Percentiles rank a stretch among this genome's conserved stretches.
These are phyloP conservation scores for Mikania micrantha DNA, from an alignment of 129 eudicot genomes.

Conservation along the genomic window DNA sequence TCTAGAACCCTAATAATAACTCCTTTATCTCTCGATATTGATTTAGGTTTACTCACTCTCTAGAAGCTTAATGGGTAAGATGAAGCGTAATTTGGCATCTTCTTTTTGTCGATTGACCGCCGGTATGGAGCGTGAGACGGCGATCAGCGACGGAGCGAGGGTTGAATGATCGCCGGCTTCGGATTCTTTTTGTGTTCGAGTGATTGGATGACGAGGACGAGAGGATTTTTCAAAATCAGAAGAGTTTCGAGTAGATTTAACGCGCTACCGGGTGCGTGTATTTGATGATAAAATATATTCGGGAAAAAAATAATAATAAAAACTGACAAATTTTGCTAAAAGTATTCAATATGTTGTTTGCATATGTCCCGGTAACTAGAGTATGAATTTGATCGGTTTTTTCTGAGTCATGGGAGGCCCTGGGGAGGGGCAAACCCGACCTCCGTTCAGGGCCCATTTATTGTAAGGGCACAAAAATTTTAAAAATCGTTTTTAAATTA, in stretches of 20 bases:
- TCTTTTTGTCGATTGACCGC: slow-evolving; percentile 8
- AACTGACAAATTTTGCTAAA: no score
- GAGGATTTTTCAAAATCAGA: slow-evolving; percentile 18
- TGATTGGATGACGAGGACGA: slow-evolving; percentile 16
- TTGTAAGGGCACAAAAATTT: no score
- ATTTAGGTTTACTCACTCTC: slow-evolving; percentile 15
- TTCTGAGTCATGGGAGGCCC: no score
- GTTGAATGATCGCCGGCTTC: slow-evolving; percentile 34
- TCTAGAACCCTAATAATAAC: slow-evolving; percentile 22
- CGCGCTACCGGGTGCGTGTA: slow-evolving; percentile 14
- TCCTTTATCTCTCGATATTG: not conserved
- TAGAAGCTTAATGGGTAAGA: not conserved
- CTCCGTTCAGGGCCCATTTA: no score
- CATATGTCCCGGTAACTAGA: no score
- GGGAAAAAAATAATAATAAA: no score
- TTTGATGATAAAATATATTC: not conserved
- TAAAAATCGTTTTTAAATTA: no score
- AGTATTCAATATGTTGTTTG: no score
- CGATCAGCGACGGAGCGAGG: slow-evolving; percentile 9
- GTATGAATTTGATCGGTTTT: no score
- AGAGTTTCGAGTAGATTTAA: not conserved
- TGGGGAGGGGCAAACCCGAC: no score
- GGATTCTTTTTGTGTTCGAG: slow-evolving; percentile 16
- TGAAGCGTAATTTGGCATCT: not conserved
- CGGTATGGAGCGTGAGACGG: slow-evolving; percentile 9